phyloP scores from a whole-genome alignment of 148 eudicot species.

The Tetragonia tetragonoides region DNA sequence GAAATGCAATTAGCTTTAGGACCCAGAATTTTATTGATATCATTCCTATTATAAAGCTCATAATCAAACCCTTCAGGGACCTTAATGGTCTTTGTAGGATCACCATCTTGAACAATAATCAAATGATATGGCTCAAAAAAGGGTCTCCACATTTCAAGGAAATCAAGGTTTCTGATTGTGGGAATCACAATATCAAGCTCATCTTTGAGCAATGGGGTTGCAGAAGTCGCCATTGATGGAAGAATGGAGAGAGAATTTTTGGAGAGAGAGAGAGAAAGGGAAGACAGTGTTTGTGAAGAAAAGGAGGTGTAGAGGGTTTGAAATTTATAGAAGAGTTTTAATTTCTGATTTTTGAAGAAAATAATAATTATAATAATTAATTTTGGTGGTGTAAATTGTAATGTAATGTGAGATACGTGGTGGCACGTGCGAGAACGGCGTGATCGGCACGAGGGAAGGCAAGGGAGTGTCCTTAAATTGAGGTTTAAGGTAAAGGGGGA shows the following conservation, averaged over 20 bases:
- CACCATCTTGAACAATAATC: conserved; percentile 69
- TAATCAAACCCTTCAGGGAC: conserved; percentile 62
- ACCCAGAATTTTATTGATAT: conserved; percentile 55
- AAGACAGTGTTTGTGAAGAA: not conserved
- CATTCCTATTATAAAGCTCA: conserved; percentile 55
- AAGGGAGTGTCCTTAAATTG: conserved; percentile 16
- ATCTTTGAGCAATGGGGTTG: conserved; percentile 40
- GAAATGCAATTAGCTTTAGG: conserved; percentile 64
- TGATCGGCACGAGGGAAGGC: conserved; percentile 24
- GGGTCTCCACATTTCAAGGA: conserved; percentile 67
- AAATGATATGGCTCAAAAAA: conserved; percentile 50
- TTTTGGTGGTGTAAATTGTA: no score
- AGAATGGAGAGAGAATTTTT: not conserved
- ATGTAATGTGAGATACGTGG: not conserved
- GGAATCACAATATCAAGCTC: conserved; percentile 74
- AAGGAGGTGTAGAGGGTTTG: not conserved
- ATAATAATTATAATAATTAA: no score
- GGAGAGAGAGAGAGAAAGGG: not conserved
- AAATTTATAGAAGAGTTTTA: conserved; percentile 18
- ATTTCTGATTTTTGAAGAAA: no score
- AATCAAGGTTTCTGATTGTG: conserved; percentile 62
- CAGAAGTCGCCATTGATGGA: conserved; percentile 25
- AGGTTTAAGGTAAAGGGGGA: conserved; percentile 13
- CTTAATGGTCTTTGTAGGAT: conserved; percentile 47
- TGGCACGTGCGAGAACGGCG: conserved; percentile 19